Conservation (phyloP, 2,329 filamentous ascomycete species). For the Epichloe scottii region DNA sequence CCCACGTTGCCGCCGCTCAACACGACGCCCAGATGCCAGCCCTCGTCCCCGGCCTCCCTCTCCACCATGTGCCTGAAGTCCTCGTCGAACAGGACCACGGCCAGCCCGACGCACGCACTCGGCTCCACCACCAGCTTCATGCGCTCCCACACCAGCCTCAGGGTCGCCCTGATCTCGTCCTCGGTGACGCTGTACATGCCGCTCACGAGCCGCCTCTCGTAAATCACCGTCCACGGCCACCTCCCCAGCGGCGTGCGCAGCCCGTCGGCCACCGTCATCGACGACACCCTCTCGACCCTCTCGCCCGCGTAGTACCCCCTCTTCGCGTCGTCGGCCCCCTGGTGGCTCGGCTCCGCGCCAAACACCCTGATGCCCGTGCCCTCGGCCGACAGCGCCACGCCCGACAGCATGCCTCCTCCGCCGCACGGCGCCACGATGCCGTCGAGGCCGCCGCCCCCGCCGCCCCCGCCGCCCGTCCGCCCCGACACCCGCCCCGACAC, state of each 20-base stretch:
- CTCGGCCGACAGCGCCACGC: slow-evolving; percentile 64
- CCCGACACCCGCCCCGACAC: slow-evolving; percentile 46
- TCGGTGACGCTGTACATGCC: slow-evolving; percentile 66
- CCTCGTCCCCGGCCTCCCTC: slow-evolving; percentile 53
- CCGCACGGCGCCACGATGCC: slow-evolving; percentile 75
- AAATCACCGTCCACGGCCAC: slow-evolving; percentile 67
- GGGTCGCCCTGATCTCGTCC: slow-evolving; percentile 64
- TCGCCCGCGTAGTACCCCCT: slow-evolving; percentile 52
- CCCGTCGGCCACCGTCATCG: slow-evolving; percentile 79
- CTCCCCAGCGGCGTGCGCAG: slow-evolving; percentile 70
- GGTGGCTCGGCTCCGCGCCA: slow-evolving; percentile 70
- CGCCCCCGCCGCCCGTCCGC: slow-evolving; percentile 27
- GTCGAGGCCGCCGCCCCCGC: slow-evolving; percentile 31
- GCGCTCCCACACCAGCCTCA: slow-evolving; percentile 70
- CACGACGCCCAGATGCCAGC: slow-evolving; percentile 58
- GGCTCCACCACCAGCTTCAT: slow-evolving; percentile 90
- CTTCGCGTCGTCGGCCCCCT: slow-evolving; percentile 74
- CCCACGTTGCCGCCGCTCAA: slow-evolving; percentile 49
- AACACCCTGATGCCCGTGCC: slow-evolving; percentile 66
- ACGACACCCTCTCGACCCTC: slow-evolving; percentile 56
- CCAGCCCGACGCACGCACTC: slow-evolving; percentile 71
- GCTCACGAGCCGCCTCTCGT: slow-evolving; percentile 54
- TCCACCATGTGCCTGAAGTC: slow-evolving; percentile 65
- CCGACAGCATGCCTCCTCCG: slow-evolving; percentile 78
- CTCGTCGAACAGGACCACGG: slow-evolving; percentile 73